Conservation (phyloP, 2,329 filamentous ascomycete species). For the Colletotrichum caudatum region DNA sequence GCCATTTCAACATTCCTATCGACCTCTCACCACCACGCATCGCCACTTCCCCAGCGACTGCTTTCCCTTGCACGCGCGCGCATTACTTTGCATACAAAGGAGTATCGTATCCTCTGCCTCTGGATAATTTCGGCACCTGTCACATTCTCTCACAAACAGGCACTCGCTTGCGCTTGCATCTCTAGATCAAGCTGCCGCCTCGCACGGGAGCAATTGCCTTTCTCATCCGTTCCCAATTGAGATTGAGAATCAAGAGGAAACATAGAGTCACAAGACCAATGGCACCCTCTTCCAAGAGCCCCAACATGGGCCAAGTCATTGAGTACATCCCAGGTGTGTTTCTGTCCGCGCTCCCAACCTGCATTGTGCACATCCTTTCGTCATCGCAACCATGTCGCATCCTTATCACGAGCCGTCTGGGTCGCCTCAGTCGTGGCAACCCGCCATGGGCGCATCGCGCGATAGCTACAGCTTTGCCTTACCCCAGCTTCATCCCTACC, state of each 20-base stretch:
- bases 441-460: conserved; percentile 17
- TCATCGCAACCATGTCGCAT: conserved; percentile 48
- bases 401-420: conserved; percentile 45
- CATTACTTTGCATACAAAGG: conserved; percentile 41
- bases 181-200: conserved; percentile 2
- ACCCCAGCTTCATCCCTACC: conserved; percentile 35
- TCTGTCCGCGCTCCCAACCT: conserved; percentile 25
- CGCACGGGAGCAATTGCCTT: conserved; percentile 28
- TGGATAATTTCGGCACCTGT: conserved; percentile 34
- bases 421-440: conserved; percentile 14
- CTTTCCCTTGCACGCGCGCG: conserved; percentile 24
- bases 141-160: conserved; percentile 29
- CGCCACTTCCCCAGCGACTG: conserved; percentile 13
- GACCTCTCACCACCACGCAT: conserved; percentile 13
- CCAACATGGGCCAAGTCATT: conserved; percentile 87
- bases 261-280: conserved; percentile 50
- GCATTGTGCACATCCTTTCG: conserved; percentile 6
- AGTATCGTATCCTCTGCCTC: conserved; percentile 27
- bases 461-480: conserved; percentile 7
- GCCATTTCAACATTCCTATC: conserved; percentile 39
- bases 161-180: conserved; percentile 24
- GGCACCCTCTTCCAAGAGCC: conserved; percentile 63
- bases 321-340: conserved; percentile 93
- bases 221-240: neutral
- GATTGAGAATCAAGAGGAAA: conserved; percentile 17